Evolutionary conservation across 1,139 yeast species (phyloP).

Genomic region (Komagataea norvegica): DNA sequence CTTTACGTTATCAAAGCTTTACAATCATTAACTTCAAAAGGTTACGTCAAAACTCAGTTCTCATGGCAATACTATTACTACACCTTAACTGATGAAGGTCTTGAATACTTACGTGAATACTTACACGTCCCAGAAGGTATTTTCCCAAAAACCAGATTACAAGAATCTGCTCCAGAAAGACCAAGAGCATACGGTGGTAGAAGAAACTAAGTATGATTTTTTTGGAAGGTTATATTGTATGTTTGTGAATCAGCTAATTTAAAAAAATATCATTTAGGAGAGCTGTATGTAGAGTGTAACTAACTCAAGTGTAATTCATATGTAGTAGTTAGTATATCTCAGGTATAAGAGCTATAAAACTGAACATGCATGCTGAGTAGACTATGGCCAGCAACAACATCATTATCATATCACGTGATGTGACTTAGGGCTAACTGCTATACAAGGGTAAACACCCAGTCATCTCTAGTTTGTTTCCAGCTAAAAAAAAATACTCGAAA

Average conservation of each 20-base stretch:
- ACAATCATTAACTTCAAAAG: slow-evolving; percentile 98
- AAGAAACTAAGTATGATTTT: slow-evolving; percentile 24
- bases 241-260: slow-evolving; percentile 19
- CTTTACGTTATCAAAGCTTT: slow-evolving; percentile 98
- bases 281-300: not conserved
- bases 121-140: slow-evolving; percentile 98
- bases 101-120: slow-evolving; percentile 96
- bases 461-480: too few relatives aligned
- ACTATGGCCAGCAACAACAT: too few relatives aligned
- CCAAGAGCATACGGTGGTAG: slow-evolving; percentile 47
- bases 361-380: too few relatives aligned
- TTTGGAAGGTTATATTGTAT: slow-evolving; percentile 17
- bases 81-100: slow-evolving; percentile 99
- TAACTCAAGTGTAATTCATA: not conserved
- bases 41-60: slow-evolving; percentile 99
- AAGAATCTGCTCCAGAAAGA: slow-evolving; percentile 87
- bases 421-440: slow-evolving; percentile 8
- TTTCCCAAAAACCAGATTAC: slow-evolving; percentile 98
- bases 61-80: slow-evolving; percentile 99
- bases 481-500: slow-evolving; percentile 6
- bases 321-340: too few relatives aligned
- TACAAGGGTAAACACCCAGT: too few relatives aligned
- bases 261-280: slow-evolving; percentile 12
- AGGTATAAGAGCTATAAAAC: too few relatives aligned
- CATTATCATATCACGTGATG: slow-evolving; percentile 12